phyloP scores from a whole-genome alignment of 2,329 filamentous ascomycete species.

The Remersonia thermophila region DNA sequence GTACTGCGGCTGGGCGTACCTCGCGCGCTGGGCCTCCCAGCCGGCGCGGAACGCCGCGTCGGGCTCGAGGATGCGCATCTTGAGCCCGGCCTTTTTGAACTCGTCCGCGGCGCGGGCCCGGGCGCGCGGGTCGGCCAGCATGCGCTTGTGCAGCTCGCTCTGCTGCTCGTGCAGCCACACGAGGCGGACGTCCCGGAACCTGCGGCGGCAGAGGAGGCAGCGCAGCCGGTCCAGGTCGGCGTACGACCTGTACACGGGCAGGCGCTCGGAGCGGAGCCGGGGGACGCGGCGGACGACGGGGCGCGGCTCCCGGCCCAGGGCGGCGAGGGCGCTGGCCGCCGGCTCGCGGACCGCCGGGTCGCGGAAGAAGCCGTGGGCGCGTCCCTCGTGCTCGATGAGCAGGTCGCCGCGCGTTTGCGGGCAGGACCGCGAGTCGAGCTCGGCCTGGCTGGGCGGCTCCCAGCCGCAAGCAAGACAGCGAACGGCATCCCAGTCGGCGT shows the following conservation, averaged over 20 bases:
- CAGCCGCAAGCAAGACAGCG: conserved; percentile 48
- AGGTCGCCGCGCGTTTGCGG: conserved; percentile 17
- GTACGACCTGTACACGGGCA: conserved; percentile 40
- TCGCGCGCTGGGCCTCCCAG: conserved; percentile 16
- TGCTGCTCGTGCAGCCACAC: conserved; percentile 33
- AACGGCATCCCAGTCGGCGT: conserved; percentile 38
- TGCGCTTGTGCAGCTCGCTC: conserved; percentile 29
- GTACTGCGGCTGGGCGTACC: conserved; percentile 30
- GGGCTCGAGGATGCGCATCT: conserved; percentile 14
- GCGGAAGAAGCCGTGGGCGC: conserved; percentile 42
- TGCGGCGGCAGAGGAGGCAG: conserved; percentile 31
- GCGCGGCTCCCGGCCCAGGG: conserved; percentile 16
- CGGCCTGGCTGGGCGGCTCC: conserved; percentile 38
- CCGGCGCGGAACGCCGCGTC: conserved; percentile 7
- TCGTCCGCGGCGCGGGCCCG: conserved; percentile 21
- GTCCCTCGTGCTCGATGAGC: conserved; percentile 40
- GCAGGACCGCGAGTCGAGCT: conserved; percentile 17
- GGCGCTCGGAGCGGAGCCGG: conserved; percentile 18
- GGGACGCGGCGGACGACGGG: conserved; percentile 18
- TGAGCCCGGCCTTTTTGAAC: conserved; percentile 24
- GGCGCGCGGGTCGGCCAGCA: conserved; percentile 16
- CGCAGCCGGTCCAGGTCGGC: conserved; percentile 35
- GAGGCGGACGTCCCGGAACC: conserved; percentile 27
- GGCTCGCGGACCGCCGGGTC: conserved; percentile 14
- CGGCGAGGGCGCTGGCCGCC: conserved; percentile 15